Evolutionary conservation across 2,329 filamentous ascomycete genomes (phyloP), one percentile per base, ranked within the genome.

Genomic region (Neofusicoccum ribis): DNA sequence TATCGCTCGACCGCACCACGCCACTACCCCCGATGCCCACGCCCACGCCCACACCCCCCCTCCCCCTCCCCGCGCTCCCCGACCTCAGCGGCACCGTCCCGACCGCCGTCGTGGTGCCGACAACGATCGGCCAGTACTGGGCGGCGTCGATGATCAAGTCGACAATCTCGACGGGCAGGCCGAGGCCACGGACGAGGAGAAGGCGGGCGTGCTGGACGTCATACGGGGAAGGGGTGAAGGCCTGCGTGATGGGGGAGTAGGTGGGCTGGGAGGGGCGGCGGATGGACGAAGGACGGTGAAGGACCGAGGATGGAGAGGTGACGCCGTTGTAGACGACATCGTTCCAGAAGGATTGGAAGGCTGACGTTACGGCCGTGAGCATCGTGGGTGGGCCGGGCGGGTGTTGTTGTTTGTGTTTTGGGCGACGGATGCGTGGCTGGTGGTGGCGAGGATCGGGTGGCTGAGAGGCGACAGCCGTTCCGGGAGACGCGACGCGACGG

Each of bases 101-200:
- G 27, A 59, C 54, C 9, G 39, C 11, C 14, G 41, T 37, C 3
- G 56, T 47, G 8, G 56, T 60, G 15, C 56, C 56, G 14, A 47
- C 11, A 31, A 47, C 59, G 15, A 46, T 36, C 14, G 63, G 63
- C 44, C 49, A 60, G 54, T 65, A 65, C 54, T 52, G 43, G 5
- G 63, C 63, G 9, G 54, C 23, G 23, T 65, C 63, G 54, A 65
- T 59, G 46, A 65, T 17, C 34, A 60, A 11, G 23, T 60, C 52
- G n/a, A 31, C 63, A 20, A 65, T n/a, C 27, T 60, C 63, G 36
- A 60, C 20, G 9, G 63, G 63, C 20, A 65, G 52, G 36, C 37
- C 54, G 23, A 60, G 20, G 15, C 54, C 63, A 15, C 54, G 44
- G 6, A 50, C 34, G 52, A 60, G 54, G 23, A 63, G 37, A 15